A percentile compares a stretch with the other conserved stretches of the same genome.
Conservation (phyloP, 805 yeast species). For the Kockiozyma suomiensis region DNA sequence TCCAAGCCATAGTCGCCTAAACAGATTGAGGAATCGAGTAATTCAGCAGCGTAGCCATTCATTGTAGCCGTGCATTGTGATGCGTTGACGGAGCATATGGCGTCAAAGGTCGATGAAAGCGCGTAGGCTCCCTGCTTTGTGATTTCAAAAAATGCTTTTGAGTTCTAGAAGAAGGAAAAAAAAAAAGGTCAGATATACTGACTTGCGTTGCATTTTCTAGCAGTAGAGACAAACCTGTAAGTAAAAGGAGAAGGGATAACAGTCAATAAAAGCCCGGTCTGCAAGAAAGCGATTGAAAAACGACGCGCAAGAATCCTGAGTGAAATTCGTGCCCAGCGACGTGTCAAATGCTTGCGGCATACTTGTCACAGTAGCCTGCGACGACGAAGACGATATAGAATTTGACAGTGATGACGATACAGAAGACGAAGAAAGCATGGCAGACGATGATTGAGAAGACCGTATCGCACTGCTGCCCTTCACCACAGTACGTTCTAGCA, state of each 20-base stretch:
- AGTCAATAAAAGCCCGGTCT: conserved; percentile 35
- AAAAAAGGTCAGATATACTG: too few species aligned
- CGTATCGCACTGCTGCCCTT: not conserved
- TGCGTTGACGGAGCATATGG: conserved; percentile 37
- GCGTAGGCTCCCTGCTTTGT: conserved; percentile 36
- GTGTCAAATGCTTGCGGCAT: conserved; percentile 39
- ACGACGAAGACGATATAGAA: too few species aligned
- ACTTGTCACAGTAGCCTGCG: conserved; percentile 1
- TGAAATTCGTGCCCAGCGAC: conserved; percentile 39
- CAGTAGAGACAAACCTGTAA: conserved; percentile 27
- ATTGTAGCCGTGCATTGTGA: conserved; percentile 34
- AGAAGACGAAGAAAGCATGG: not conserved
- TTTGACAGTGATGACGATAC: not conserved
- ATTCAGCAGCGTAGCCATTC: conserved; percentile 30
- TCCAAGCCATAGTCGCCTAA: conserved; percentile 34
- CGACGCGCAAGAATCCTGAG: conserved; percentile 36
- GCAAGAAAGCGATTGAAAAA: conserved; percentile 37
- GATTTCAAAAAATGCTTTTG: conserved; percentile 38
- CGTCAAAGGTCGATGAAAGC: conserved; percentile 37
- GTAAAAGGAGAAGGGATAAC: conserved; percentile 41
- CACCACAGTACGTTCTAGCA: too few species aligned
- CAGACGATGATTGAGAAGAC: not conserved
- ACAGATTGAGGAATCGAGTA: conserved; percentile 32
- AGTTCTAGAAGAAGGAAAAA: conserved; percentile 24
- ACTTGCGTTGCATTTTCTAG: too few species aligned